Percentiles rank a stretch among this genome's conserved stretches.
Evolutionary conservation across 805 yeast genomes (phyloP).

Genomic region (Suhomyces vadensis): DNA sequence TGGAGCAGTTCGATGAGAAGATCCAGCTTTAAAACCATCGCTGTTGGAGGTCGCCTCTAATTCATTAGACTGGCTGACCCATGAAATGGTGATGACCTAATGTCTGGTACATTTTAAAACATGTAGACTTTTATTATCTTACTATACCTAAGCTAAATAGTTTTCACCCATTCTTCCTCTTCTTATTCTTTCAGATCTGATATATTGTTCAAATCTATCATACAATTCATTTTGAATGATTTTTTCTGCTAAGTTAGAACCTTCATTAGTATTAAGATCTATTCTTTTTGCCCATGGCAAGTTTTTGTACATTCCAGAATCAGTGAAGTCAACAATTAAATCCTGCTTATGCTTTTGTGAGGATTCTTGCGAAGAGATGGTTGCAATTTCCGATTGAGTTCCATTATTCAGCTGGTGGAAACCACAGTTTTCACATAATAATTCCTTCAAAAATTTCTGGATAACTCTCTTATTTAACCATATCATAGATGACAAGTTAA

Average conservation of each 20-base stretch:
- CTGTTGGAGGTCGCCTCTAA: constrained; percentile 88
- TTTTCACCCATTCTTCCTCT: constrained; percentile 47
- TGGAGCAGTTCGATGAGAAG: constrained; percentile 15
- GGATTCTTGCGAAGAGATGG: neutral
- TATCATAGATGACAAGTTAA: constrained; percentile 46
- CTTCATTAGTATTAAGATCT: constrained; percentile 27
- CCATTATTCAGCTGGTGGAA: neutral
- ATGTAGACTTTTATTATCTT: neutral
- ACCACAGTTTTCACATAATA: constrained; percentile 17
- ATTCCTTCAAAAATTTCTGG: constrained; percentile 35
- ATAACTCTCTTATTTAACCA: constrained; percentile 47
- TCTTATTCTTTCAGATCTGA: constrained; percentile 35
- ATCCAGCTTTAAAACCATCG: constrained; percentile 96
- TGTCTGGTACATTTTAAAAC: constrained; percentile 17
- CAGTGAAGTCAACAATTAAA: constrained; percentile 39
- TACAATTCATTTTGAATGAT: constrained; percentile 34
- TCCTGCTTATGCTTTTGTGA: constrained; percentile 16
- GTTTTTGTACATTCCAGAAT: constrained; percentile 51
- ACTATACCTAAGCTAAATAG: constrained; percentile 22
- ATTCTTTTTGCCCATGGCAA: constrained; percentile 45
- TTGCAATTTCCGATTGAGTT: constrained; percentile 1
- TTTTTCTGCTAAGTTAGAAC: constrained; percentile 27
- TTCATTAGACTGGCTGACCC: constrained; percentile 32
- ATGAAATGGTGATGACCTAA: constrained; percentile 25
- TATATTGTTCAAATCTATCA: constrained; percentile 29